These are phyloP conservation scores for Kewa caespitosa DNA, from an alignment of 179 eudicot genomes.

Conservation along the genomic window DNA sequence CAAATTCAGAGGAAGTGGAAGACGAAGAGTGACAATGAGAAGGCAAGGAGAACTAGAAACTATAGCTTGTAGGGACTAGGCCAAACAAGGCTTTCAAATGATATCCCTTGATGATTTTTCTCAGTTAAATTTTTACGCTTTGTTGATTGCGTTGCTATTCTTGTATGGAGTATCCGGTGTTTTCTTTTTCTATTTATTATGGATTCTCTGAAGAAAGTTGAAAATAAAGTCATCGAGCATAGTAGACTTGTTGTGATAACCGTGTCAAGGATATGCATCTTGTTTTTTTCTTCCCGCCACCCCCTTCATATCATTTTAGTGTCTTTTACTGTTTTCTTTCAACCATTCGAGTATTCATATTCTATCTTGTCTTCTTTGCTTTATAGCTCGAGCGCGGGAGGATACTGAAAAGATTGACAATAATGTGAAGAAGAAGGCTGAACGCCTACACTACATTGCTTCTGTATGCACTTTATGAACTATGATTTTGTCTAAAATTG, in stretches of 20 bases:
- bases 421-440: slow-evolving; percentile 80
- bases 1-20: too few species aligned
- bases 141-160: too few species aligned
- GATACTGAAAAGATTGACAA: slow-evolving; percentile 83
- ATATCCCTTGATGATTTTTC: too few species aligned
- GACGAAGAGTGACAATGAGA: too few species aligned
- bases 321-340: not conserved
- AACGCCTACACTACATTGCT: slow-evolving; percentile 76
- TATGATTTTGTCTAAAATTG: not conserved
- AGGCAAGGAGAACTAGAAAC: too few species aligned
- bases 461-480: slow-evolving; percentile 44
- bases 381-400: slow-evolving; percentile 91
- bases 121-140: too few species aligned
- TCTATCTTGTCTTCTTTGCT: slow-evolving; percentile 25
- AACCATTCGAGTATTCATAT: not conserved
- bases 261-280: not conserved
- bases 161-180: not conserved
- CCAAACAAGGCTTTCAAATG: too few species aligned
- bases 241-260: not conserved
- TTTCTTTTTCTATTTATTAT: not conserved
- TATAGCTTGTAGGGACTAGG: too few species aligned
- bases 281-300: too few species aligned
- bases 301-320: not conserved
- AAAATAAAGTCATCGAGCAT: not conserved
- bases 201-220: not conserved